Percentiles rank a stretch among this genome's conserved stretches.
Conservation (phyloP, 2,329 filamentous ascomycete species). For the Coleophoma eucalyptorum region DNA sequence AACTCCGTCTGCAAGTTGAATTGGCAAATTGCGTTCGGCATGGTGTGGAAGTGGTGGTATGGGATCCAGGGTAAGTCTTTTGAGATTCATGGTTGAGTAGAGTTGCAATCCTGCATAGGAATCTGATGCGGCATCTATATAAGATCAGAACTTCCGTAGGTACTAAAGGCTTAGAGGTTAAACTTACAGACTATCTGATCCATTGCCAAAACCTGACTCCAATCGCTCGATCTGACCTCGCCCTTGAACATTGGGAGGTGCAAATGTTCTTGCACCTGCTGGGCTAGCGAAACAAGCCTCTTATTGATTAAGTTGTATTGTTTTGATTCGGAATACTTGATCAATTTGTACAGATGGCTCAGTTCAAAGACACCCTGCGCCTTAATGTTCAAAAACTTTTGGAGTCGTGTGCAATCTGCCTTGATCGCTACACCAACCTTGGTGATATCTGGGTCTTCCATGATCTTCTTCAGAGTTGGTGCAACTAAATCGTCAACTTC, state of each 20-base stretch:
- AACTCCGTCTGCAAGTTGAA: constrained; percentile 47
- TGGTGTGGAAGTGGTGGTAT: constrained; percentile 66
- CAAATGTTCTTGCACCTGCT: constrained; percentile 67
- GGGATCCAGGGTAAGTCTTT: constrained; percentile 63
- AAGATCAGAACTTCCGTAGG: constrained; percentile 24
- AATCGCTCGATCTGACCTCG: constrained; percentile 68
- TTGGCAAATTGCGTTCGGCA: constrained; percentile 63
- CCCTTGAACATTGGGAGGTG: constrained; percentile 75
- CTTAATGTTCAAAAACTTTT: constrained; percentile 60
- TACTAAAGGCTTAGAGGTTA: constrained; percentile 2
- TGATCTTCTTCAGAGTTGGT: constrained; percentile 64
- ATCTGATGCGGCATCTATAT: constrained; percentile 71
- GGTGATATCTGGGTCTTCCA: constrained; percentile 65
- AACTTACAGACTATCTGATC: constrained; percentile 68
- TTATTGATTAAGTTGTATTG: constrained; percentile 60
- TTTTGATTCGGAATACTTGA: constrained; percentile 57
- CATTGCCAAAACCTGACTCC: constrained; percentile 59
- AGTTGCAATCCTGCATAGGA: constrained; percentile 77
- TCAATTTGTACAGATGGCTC: constrained; percentile 74
- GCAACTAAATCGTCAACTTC: constrained; percentile 55
- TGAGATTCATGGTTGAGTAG: constrained; percentile 66
- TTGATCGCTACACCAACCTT: constrained; percentile 78
- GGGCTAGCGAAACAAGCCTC: constrained; percentile 59
- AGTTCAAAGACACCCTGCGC: constrained; percentile 72
- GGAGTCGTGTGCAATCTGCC: constrained; percentile 66